Conservation (phyloP, 2,329 filamentous ascomycete species). For the Colletotrichum tanaceti region DNA sequence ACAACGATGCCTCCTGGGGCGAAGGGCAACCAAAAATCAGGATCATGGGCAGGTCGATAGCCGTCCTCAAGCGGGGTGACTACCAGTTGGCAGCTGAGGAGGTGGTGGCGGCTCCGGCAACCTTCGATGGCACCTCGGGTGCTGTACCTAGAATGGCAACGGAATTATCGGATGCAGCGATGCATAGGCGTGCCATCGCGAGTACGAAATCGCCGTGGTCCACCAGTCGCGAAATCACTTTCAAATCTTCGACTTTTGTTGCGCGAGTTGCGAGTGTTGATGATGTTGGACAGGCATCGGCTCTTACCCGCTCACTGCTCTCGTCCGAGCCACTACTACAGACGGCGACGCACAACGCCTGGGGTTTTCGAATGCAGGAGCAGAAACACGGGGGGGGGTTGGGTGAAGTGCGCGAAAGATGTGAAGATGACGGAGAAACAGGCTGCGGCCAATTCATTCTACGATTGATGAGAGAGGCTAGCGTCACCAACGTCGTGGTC, state of each 20-base stretch:
- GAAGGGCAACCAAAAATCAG: slow-evolving; percentile 79
- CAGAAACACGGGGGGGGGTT: background rate
- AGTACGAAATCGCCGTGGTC: slow-evolving; percentile 57
- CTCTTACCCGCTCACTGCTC: slow-evolving; percentile 61
- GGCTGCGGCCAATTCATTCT: slow-evolving; percentile 69
- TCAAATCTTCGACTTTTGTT: slow-evolving; percentile 68
- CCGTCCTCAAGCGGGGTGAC: slow-evolving; percentile 81
- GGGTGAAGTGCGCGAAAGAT: slow-evolving; percentile 57
- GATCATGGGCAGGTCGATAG: slow-evolving; percentile 79
- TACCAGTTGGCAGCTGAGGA: slow-evolving; percentile 69
- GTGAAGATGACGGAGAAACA: slow-evolving; percentile 71
- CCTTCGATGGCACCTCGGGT: slow-evolving; percentile 40
- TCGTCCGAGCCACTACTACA: slow-evolving; percentile 61
- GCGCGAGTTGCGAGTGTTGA: slow-evolving; percentile 61
- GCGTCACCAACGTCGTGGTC: slow-evolving; percentile 64
- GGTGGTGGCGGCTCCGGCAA: background rate
- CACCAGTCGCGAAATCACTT: slow-evolving; percentile 61
- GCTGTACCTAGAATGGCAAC: slow-evolving; percentile 28
- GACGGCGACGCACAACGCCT: slow-evolving; percentile 69
- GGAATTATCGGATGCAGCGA: slow-evolving; percentile 33
- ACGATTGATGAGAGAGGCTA: slow-evolving; percentile 62
- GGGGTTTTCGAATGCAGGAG: slow-evolving; percentile 59
- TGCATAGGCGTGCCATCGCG: slow-evolving; percentile 36
- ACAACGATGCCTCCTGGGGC: slow-evolving; percentile 78
- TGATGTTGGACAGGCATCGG: slow-evolving; percentile 54